These are phyloP conservation scores for Candida sanyaensis DNA, from an alignment of 1,139 yeast species.

Conservation along the genomic window DNA sequence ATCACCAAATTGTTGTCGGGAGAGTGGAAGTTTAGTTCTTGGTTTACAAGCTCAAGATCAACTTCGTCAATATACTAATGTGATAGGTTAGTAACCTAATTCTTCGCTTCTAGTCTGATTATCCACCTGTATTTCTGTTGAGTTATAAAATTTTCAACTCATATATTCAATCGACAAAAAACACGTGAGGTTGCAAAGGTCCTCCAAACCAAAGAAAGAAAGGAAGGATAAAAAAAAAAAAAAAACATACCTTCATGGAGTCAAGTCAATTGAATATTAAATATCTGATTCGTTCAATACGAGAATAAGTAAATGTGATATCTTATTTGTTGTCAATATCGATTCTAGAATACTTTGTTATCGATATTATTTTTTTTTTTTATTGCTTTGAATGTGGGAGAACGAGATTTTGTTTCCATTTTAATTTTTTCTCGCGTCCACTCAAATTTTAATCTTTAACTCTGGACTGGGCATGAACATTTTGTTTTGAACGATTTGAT, in stretches of 20 bases:
- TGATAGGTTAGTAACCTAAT: constrained; percentile 6
- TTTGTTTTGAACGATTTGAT: no score
- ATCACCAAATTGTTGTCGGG: constrained; percentile 77
- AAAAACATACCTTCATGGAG: constrained; percentile 2
- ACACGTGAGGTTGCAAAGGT: constrained; percentile 3
- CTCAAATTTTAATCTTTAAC: not conserved
- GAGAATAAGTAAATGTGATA: not conserved
- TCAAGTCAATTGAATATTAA: not conserved
- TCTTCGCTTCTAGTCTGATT: not conserved
- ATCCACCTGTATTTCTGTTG: no score
- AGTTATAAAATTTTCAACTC: not conserved
- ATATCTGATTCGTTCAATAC: not conserved
- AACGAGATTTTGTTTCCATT: not conserved
- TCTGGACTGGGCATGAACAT: not conserved
- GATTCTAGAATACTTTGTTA: not conserved
- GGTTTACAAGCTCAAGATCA: constrained; percentile 86
- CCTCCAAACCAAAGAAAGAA: not conserved
- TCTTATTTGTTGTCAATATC: not conserved
- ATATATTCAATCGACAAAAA: not conserved
- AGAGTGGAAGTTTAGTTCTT: constrained; percentile 83
- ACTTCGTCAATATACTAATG: constrained; percentile 84
- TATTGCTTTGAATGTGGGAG: constrained; percentile 2
- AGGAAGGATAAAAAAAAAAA: not conserved
- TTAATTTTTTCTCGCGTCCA: not conserved
- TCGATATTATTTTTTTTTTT: not conserved